These are phyloP conservation scores for Fraxinus greggii DNA, from an alignment of 305 asterid species.

Conservation along the genomic window DNA sequence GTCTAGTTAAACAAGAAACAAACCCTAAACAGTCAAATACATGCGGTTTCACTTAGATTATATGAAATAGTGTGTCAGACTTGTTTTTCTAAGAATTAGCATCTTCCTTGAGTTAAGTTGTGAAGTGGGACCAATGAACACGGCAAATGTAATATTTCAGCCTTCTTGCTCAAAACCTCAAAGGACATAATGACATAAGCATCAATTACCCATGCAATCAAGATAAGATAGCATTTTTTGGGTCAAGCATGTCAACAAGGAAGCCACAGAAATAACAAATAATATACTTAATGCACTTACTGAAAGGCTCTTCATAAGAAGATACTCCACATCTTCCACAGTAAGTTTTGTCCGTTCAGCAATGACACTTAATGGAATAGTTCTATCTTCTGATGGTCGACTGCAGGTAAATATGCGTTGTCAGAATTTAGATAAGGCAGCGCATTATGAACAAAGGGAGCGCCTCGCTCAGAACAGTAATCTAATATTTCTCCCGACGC, in stretches of 20 bases:
- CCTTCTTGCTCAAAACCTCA: background rate
- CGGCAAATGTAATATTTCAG: background rate
- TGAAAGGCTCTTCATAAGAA: constrained; percentile 93
- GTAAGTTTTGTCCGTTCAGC: constrained; percentile 79
- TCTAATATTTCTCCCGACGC: background rate
- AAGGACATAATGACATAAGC: background rate
- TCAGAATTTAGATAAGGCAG: constrained; percentile 8
- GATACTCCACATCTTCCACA: constrained; percentile 86
- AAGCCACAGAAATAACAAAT: background rate
- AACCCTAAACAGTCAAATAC: background rate
- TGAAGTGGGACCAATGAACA: background rate
- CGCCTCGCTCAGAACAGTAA: constrained; percentile 3
- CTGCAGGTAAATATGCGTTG: constrained; percentile 39
- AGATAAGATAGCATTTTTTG: background rate
- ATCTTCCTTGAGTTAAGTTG: background rate
- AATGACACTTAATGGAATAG: constrained; percentile 68
- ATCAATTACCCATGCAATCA: background rate
- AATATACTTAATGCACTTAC: constrained; percentile 43
- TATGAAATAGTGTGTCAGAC: background rate
- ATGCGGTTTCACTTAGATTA: background rate
- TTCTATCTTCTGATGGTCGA: constrained; percentile 86
- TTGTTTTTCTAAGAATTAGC: background rate
- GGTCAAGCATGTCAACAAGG: background rate
- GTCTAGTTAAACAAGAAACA: background rate
- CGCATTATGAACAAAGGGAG: background rate